phyloP scores from a whole-genome alignment of 73 alveolate genomes.

The Halteria grandinella region DNA sequence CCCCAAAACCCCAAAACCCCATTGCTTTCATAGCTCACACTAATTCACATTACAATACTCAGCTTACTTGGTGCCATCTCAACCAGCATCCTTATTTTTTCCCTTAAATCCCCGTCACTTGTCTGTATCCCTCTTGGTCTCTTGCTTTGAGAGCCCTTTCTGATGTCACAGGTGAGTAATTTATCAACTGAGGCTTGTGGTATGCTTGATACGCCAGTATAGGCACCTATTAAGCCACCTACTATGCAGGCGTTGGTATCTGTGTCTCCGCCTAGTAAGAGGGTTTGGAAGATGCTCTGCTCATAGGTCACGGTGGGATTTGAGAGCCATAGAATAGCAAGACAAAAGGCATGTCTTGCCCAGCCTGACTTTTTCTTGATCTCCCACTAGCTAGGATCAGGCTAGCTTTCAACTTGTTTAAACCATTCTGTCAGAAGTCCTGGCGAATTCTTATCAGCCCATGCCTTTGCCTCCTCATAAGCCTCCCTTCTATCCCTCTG shows the following conservation, averaged over 20 bases:
- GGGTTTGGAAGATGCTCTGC: not conserved
- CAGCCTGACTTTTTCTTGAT: slow-evolving; percentile 12
- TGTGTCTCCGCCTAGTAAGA: slow-evolving; percentile 71
- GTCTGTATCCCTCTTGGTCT: not conserved
- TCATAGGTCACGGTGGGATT: slow-evolving; percentile 13
- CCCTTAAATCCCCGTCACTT: not conserved
- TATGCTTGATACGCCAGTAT: slow-evolving; percentile 45
- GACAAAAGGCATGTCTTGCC: slow-evolving; percentile 21
- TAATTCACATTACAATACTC: not conserved
- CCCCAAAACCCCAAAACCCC: too few species aligned
- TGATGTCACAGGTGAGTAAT: slow-evolving; percentile 57
- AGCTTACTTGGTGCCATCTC: not conserved
- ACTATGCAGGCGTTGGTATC: slow-evolving; percentile 84
- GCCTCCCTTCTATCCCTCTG: too few species aligned
- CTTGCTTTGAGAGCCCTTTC: not conserved
- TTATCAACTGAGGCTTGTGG: slow-evolving; percentile 47
- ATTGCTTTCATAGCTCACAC: too few species aligned
- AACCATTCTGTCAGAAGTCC: too few species aligned
- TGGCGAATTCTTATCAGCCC: too few species aligned
- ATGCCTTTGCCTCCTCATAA: too few species aligned
- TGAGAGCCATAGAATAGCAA: slow-evolving; percentile 1
- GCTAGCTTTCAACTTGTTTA: too few species aligned
- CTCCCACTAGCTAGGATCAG: too few species aligned
- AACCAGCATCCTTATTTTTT: not conserved
- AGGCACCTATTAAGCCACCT: slow-evolving; percentile 74